Evolutionary conservation across 140 eudicot genomes (phyloP).

Genomic region (Senecio squalidus): DNA sequence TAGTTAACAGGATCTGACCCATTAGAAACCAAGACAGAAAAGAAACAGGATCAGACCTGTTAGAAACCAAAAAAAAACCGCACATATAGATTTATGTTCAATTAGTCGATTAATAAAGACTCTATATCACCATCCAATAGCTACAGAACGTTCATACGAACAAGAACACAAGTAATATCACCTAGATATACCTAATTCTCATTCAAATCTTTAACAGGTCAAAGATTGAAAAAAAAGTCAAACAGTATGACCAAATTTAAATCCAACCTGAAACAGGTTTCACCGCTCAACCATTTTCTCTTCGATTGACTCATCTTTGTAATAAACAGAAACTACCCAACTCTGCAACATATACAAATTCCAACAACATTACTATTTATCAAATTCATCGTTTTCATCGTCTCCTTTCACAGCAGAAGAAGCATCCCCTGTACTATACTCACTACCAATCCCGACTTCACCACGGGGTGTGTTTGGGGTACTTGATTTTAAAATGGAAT

Average conservation of each 20-base stretch:
- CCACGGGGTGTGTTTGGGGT: conserved; percentile 8
- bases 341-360: conserved; percentile 24
- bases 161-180: conserved; percentile 18
- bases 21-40: neutral
- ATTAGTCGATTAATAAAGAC: conserved; percentile 1
- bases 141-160: conserved; percentile 28
- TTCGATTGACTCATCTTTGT: conserved; percentile 6
- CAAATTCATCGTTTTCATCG: conserved; percentile 28
- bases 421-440: conserved; percentile 27
- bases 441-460: conserved; percentile 24
- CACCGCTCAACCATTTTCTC: conserved; percentile 15
- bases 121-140: conserved; percentile 20
- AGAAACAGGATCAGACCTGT: neutral
- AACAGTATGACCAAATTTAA: conserved; percentile 17
- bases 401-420: conserved; percentile 35
- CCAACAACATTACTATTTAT: conserved; percentile 2
- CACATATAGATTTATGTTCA: conserved; percentile 9
- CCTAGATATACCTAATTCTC: conserved; percentile 28
- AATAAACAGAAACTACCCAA: conserved; percentile 16
- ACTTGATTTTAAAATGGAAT: conserved; percentile 20
- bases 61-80: too few species aligned
- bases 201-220: conserved; percentile 28
- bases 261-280: conserved; percentile 18
- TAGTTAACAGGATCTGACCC: too few species aligned
- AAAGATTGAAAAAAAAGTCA: conserved; percentile 24